A percentile compares a stretch with the other conserved stretches of the same genome.
Evolutionary conservation across 306 rosid genomes (phyloP).

Genomic region (Pterocarpus santalinus): DNA sequence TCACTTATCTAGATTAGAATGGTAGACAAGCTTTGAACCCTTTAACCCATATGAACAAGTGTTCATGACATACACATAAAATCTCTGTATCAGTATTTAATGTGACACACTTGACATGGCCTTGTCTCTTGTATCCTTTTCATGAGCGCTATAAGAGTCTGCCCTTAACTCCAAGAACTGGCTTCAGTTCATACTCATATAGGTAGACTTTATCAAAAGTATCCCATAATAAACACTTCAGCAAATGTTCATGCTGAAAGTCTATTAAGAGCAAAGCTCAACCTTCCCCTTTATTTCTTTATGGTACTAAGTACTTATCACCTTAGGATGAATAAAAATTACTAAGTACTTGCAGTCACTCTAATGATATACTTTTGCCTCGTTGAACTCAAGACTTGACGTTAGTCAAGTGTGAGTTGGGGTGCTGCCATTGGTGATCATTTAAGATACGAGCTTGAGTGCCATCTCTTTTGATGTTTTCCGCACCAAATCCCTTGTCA

Average conservation of each 20-base stretch:
- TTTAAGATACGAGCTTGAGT: background rate
- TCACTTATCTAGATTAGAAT: background rate
- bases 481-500: background rate
- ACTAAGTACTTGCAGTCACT: background rate
- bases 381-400: background rate
- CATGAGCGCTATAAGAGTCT: background rate
- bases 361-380: background rate
- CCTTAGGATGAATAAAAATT: background rate
- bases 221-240: no score
- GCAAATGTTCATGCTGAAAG: background rate
- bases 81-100: background rate
- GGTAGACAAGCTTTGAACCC: background rate
- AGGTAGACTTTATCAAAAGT: no score
- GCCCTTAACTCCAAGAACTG: background rate
- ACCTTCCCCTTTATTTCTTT: background rate
- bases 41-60: background rate
- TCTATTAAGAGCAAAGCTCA: background rate
- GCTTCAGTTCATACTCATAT: background rate
- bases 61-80: background rate
- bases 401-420: background rate
- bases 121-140: background rate
- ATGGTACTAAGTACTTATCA: background rate
- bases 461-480: slow-evolving; percentile 1
- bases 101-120: background rate
- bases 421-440: background rate